A percentile compares a stretch with the other conserved stretches of the same genome.
Evolutionary conservation across 2,329 filamentous ascomycete species (phyloP).

Genomic region (Botrytis cinerea): DNA sequence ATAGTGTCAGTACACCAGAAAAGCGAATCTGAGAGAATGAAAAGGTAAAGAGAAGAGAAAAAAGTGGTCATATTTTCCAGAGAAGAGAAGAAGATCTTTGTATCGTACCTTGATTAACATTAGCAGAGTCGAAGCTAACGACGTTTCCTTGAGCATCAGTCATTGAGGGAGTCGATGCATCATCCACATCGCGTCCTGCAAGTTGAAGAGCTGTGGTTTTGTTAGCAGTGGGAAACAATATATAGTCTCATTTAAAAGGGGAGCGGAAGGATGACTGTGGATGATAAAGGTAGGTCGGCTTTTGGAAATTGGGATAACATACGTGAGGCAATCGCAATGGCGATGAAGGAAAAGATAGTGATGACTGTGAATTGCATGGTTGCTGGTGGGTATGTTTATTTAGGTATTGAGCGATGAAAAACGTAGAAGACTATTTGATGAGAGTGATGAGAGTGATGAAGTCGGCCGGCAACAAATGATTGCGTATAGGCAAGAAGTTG

Average conservation of each 20-base stretch:
- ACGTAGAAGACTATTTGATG: background rate
- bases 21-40: background rate
- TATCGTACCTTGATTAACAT: conserved; percentile 28
- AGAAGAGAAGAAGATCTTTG: background rate
- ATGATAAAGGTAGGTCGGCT: background rate
- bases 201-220: background rate
- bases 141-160: conserved; percentile 34
- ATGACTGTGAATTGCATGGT: conserved; percentile 40
- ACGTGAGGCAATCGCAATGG: conserved; percentile 35
- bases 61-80: background rate
- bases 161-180: conserved; percentile 36
- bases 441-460: conserved; percentile 14
- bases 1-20: background rate
- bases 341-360: conserved; percentile 37
- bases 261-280: background rate
- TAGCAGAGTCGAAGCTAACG: conserved; percentile 33
- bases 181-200: conserved; percentile 21
- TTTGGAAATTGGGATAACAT: conserved; percentile 27
- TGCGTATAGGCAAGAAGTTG: conserved; percentile 16
- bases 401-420: conserved; percentile 19
- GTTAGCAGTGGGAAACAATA: background rate
- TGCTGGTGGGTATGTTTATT: conserved; percentile 28
- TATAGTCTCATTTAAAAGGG: background rate
- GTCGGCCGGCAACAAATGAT: conserved; percentile 41
- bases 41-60: background rate